Evolutionary conservation across 805 yeast genomes (phyloP).

Genomic region (Nakazawaea siamensis): DNA sequence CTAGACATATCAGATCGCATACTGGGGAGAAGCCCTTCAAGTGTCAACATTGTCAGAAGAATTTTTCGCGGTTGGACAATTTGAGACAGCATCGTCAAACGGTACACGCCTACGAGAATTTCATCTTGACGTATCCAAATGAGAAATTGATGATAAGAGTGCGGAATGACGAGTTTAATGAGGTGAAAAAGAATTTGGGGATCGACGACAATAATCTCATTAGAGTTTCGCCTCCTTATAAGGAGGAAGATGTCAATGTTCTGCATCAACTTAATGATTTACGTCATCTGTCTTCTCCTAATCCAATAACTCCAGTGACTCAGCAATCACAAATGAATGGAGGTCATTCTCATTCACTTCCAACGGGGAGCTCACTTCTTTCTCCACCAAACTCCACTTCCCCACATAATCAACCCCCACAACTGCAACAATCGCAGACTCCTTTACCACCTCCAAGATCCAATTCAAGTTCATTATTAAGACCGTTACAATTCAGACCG

Average conservation of each 20-base stretch:
- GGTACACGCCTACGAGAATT: slow-evolving; percentile 50
- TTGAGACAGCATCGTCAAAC: slow-evolving; percentile 88
- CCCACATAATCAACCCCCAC: slow-evolving; percentile 5
- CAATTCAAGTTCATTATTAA: slow-evolving; percentile 7
- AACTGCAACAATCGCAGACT: background rate
- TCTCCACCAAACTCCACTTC: slow-evolving; percentile 11
- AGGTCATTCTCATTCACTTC: background rate
- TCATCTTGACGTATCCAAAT: slow-evolving; percentile 24
- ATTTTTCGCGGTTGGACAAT: slow-evolving; percentile 80
- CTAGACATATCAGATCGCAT: slow-evolving; percentile 86
- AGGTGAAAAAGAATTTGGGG: slow-evolving; percentile 8
- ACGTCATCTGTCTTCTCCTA: slow-evolving; percentile 2
- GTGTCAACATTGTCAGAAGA: slow-evolving; percentile 73
- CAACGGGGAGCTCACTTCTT: background rate
- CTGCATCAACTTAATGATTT: slow-evolving; percentile 3
- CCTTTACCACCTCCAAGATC: slow-evolving; percentile 7
- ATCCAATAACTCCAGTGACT: slow-evolving; percentile 10
- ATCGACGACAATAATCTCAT: slow-evolving; percentile 8
- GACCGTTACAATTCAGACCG: slow-evolving; percentile 10
- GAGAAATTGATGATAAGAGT: slow-evolving; percentile 22
- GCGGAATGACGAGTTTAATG: slow-evolving; percentile 14
- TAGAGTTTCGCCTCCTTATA: slow-evolving; percentile 1
- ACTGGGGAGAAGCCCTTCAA: slow-evolving; percentile 93
- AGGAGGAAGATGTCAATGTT: slow-evolving; percentile 7
- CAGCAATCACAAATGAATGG: slow-evolving; percentile 9